Base-by-base conservation (phyloP, 2,329 filamentous ascomycete species). In the Fusarium sp. region DNA sequence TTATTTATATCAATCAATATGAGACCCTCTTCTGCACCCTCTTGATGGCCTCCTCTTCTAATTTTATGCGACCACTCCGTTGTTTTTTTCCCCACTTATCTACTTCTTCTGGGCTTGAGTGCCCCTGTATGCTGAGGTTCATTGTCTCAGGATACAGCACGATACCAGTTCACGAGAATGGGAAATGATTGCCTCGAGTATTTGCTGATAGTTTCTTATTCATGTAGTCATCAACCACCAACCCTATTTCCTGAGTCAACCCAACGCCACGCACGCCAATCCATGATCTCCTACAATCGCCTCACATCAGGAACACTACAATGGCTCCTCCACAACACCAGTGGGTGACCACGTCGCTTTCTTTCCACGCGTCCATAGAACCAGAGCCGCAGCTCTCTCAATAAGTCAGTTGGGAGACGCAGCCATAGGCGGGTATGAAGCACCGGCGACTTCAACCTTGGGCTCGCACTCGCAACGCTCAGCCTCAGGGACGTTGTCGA, bases 381-480 rank as follows among this genome's bases (percentile, higher is more conserved):
- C 79, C 57, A 71, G 44, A 10, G 73, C 72, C 13, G 80, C 81
- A 50, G 78, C 78, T 56, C 62, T 61, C 37, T 63, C 67, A 35
- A 81, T 69, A n/a, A 82, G 79, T 86, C 84, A 86, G 65, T 76
- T 78, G 46, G 83, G 79, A 75, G 81, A 79, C 42, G 81, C 82
- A 9, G 86, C 90, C 87, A 88, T 91, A 33, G 91, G 91, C 66
- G 91, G 91, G 77, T 93, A 93, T 77, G 86, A 77, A 77, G 88
- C 88, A 50, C 90, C 90, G 62, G 89, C 86, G 44, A 85, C 84
- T 78, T 90, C 87, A 71, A 93, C 84, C 79, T 88, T 88, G 33
- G 92, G 91, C 75, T 87, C 84, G 79, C 92, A 94, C 30, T 83
- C 85, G 84, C 92, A 94, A 82, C 91, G 88, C 44, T 93, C 85